Base-by-base conservation (phyloP, 2,329 filamentous ascomycete genomes). In the Colletotrichum godetiae region DNA sequence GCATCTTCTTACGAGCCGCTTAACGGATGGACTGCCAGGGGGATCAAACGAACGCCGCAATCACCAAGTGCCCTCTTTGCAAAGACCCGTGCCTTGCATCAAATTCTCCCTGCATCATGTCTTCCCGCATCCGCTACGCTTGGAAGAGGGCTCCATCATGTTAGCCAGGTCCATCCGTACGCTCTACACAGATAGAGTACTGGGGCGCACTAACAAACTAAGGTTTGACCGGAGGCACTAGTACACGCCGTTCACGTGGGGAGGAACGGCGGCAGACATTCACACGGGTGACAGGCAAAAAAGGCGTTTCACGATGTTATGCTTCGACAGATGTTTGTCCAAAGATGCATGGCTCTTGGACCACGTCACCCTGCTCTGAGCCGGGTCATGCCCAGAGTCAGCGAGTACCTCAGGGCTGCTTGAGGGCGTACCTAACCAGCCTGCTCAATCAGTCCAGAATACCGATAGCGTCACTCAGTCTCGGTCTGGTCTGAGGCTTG, bases 291-390 rank as follows among this genome's bases (percentile, higher is more conserved):
- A 66, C 67, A 71, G 49, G 55, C 49, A 65, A 66, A 60, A 56
- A 49, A 60, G 46, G 49, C 61, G 71, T 73, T 73, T 73, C 71
- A 73, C 67, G 71, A 70, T 73, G 56, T 5, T 52, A 66, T 73
- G 67, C 61, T 61, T 73, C 71, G 60, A 64, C 61, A 60, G 42
- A 56, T 5, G 19, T 19, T 56, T 29, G 22, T 27, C 67, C 52
- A 35, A 55, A 35, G 37, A 8, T 62, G 71, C 71, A 71, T 57
- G 42, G 67, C 58, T 73, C 71, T 73, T 71, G 61, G 71, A 63
- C 71, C 56, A 27, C 56, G 42, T 37, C 60, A 49, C 15, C 37
- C 29, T 68, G 24, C 60, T 66, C 56, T 57, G 60, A n/a, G 19
- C 42, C 42, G 42, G 35, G 56, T 60, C 71, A 49, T 67, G 71